phyloP scores from a whole-genome alignment of 352 stramenopile genomes.

The Stramenopiles sp. region DNA sequence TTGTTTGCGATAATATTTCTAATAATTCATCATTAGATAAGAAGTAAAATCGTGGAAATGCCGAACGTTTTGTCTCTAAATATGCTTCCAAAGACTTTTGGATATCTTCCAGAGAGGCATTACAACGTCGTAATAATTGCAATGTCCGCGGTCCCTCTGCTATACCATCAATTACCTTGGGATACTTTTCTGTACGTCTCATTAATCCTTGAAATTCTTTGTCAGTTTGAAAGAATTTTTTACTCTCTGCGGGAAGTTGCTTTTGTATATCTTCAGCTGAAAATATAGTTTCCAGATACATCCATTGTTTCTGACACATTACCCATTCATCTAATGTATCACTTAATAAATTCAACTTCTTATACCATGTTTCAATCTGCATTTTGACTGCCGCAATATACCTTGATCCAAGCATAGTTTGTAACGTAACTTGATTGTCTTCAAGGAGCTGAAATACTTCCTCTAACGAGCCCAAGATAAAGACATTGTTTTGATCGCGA shows the following conservation, averaged over 20 bases:
- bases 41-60: conserved; percentile 56
- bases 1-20: conserved; percentile 62
- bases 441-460: conserved; percentile 83
- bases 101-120: conserved; percentile 26
- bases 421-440: conserved; percentile 87
- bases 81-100: conserved; percentile 30
- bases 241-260: conserved; percentile 57
- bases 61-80: conserved; percentile 26
- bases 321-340: conserved; percentile 72
- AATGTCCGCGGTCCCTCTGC: conserved; percentile 24
- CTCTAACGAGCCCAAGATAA: conserved; percentile 22
- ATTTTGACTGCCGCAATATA: conserved; percentile 18
- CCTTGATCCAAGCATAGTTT: conserved; percentile 32
- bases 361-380: conserved; percentile 27
- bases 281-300: conserved; percentile 81
- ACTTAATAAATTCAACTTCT: conserved; percentile 42
- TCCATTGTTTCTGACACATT: conserved; percentile 56
- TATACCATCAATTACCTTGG: conserved; percentile 27
- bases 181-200: conserved; percentile 13
- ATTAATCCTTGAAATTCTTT: conserved; percentile 15
- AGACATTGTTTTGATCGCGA: conserved; percentile 19
- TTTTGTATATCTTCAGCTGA: conserved; percentile 72
- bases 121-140: conserved; percentile 17
- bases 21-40: conserved; percentile 69
- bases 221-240: conserved; percentile 21